These are phyloP conservation scores for Rhipidocladum racemiflorum DNA, from an alignment of 176 grass and related monocot genomes.

Conservation along the genomic window DNA sequence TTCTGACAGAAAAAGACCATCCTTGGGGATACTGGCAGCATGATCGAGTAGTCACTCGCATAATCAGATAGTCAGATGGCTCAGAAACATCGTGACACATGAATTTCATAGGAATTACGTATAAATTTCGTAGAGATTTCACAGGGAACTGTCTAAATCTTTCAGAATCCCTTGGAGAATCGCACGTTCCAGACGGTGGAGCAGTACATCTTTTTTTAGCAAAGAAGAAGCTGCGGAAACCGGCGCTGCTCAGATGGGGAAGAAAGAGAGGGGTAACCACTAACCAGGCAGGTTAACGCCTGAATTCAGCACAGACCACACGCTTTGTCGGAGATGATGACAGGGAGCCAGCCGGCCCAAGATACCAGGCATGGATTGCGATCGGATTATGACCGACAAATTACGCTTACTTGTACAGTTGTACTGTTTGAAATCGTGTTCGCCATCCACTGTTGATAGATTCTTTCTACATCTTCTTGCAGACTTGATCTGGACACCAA, in stretches of 20 bases:
- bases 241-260: not conserved
- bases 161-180: not conserved
- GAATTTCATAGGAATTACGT: not conserved
- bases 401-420: not conserved
- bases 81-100: not conserved
- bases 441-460: not conserved
- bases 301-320: slow-evolving; percentile 28
- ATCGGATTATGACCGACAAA: slow-evolving; percentile 15
- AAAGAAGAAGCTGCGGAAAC: not conserved
- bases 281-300: not conserved
- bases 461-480: not conserved
- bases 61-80: not conserved
- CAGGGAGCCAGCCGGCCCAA: not conserved
- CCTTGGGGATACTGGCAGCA: not conserved
- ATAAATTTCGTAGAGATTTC: not conserved
- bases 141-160: not conserved
- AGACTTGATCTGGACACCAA: not conserved
- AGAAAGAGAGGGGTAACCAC: not conserved
- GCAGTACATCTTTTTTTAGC: not conserved
- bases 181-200: not conserved
- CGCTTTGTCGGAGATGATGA: slow-evolving; percentile 34
- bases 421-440: not conserved
- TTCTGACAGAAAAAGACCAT: not conserved
- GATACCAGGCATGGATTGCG: slow-evolving; percentile 4
- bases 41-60: too few relatives aligned